Evolutionary conservation across 805 yeast species (phyloP).

Genomic region (Metschnikowia chrysomelidarum): DNA sequence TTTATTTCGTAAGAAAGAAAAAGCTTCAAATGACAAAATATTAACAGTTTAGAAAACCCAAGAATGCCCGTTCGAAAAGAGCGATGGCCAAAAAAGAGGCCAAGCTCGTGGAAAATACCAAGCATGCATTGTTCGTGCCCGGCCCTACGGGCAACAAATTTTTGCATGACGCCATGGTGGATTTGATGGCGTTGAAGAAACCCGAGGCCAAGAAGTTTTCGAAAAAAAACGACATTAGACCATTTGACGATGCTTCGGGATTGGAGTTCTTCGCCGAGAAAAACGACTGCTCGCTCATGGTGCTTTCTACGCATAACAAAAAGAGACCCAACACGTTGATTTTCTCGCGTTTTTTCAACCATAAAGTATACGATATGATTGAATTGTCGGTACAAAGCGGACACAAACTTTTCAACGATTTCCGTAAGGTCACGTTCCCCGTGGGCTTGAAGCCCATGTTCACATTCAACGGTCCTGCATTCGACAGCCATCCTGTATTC

Average conservation of each 20-base stretch:
- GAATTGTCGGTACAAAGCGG: conserved; percentile 74
- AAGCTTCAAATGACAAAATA: too few species aligned
- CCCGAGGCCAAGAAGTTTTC: conserved; percentile 85
- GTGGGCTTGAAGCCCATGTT: conserved; percentile 94
- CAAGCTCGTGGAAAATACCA: conserved; percentile 84
- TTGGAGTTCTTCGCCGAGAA: conserved; percentile 93
- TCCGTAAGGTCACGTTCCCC: conserved; percentile 74
- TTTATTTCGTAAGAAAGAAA: background rate
- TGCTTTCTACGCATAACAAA: conserved; percentile 76
- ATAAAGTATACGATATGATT: conserved; percentile 89
- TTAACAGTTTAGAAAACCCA: conserved; percentile 63
- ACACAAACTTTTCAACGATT: conserved; percentile 70
- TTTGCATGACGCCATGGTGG: conserved; percentile 86
- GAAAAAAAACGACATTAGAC: conserved; percentile 84
- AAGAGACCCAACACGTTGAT: conserved; percentile 91
- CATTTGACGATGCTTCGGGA: conserved; percentile 85
- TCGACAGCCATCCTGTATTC: conserved; percentile 84
- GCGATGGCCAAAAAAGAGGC: conserved; percentile 88
- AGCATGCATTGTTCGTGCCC: conserved; percentile 87
- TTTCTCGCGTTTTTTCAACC: conserved; percentile 86
- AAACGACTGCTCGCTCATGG: conserved; percentile 85
- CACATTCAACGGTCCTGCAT: conserved; percentile 86
- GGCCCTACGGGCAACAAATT: conserved; percentile 78
- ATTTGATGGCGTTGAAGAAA: conserved; percentile 84
- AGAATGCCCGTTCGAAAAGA: conserved; percentile 93